Evolutionary conservation across 2,329 filamentous ascomycete genomes (phyloP), one percentile per base, ranked within the genome.

Genomic region (Verticillium nonalfalfae): DNA sequence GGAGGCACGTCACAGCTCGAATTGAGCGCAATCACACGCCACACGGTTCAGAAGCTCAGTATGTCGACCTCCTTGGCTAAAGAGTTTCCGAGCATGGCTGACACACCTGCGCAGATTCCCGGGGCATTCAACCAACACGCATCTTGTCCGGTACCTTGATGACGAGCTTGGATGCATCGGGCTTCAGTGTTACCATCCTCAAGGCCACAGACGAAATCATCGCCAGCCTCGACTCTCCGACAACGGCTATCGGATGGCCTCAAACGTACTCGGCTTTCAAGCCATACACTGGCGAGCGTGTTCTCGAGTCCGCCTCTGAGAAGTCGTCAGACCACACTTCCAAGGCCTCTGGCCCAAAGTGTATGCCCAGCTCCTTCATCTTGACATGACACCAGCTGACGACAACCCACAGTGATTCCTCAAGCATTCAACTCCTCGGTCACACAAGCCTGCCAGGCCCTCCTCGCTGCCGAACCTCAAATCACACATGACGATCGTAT

Each of bases 141-240:
- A 81, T 88, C 56, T 78, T 90, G 40, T 78, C 85, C 35, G 86
- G 88, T 11, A 89, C 87, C 0, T 91, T 87, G 75, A 86, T 91
- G 81, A 90, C 88, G 18, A 89, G 86, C 65, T 73, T 91, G 64
- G 90, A 91, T 66, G 88, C 87, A 1, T 78, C 89, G 7, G 89
- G 89, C 4, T 91, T 91, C 75, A 89, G 86, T 64, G 83, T 90
- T 61, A 88, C 86, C 3, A 70, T 91, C 13, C 76, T 91, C 38
- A 87, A 85, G 70, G 38, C 45, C 13, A 76, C 89, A 7, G 84
- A 89, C 64, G 45, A 50, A n/a, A 50, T 50, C n/a, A 21, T 50
- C 15, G 18, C 45, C 45, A 50, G 45, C 15, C 45, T 91, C 10
- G 89, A 91, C 72, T 85, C 85, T 4, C 85, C 87, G 1, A 83